Evolutionary conservation across 164 flowering plant species (phyloP).

Genomic region (Annona squamosa): DNA sequence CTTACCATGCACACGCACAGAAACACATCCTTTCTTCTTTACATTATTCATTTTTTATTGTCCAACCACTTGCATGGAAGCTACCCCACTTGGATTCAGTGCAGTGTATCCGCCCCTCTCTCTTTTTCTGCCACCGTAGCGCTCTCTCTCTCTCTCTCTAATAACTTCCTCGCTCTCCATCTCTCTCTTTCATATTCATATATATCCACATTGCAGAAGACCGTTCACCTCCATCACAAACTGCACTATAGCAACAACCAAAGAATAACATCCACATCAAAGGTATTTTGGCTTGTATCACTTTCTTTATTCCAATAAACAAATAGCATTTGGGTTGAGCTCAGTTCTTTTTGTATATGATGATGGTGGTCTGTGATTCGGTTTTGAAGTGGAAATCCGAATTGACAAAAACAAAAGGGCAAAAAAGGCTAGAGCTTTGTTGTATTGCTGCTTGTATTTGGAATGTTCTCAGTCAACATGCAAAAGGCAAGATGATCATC

Average conservation of each 20-base stretch:
- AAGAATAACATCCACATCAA: not conserved
- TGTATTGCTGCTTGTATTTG: not conserved
- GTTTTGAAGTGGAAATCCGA: not conserved
- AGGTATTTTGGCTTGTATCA: conserved; percentile 3
- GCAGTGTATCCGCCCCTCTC: conserved; percentile 38
- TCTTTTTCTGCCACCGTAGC: conserved; percentile 8
- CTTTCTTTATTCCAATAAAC: not conserved
- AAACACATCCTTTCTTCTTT: not conserved
- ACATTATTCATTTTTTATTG: conserved; percentile 3
- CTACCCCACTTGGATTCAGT: conserved; percentile 25
- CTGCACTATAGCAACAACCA: not conserved
- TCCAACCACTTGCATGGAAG: conserved; percentile 29
- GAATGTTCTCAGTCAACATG: not conserved
- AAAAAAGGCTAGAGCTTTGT: not conserved
- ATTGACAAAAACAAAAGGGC: not conserved
- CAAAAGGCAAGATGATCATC: not conserved
- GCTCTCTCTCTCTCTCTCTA: conserved; percentile 14
- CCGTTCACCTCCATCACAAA: not conserved
- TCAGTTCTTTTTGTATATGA: not conserved
- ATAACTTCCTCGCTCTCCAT: not conserved
- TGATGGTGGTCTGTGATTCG: not conserved
- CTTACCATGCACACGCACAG: conserved; percentile 24
- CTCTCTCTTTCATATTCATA: not conserved
- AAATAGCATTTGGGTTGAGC: not conserved
- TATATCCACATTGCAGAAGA: not conserved